Base-by-base conservation (phyloP, 495 filamentous ascomycete species). In the Aspergillus cristatus region DNA sequence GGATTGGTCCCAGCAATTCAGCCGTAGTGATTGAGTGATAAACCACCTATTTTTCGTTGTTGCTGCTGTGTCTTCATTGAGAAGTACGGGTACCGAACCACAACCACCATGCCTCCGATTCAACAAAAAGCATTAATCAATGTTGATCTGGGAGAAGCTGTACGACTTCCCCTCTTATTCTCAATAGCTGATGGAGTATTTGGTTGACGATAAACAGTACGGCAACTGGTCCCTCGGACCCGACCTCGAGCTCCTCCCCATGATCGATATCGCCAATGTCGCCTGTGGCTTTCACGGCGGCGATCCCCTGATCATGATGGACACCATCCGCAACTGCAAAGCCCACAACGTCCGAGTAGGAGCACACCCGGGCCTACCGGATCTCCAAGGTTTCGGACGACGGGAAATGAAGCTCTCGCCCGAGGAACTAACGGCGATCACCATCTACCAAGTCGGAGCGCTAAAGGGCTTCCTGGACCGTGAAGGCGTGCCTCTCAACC, bases 241-340 rank as follows among this genome's bases (percentile, higher is more conserved):
- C 6, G 76, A 81, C 38, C 66, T 69, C 12, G 73, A 78, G 22
- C 60, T 79, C 12, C 68, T 80, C 20, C 69, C 68, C 15, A 44
- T 71, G 34, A 71, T 79, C 42, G 75, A 79, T 41, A 64, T 71
- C 40, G 77, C 76, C n/a, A 80, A 81, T 43, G 47, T 79, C 7
- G 76, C 76, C 3, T 80, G 76, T 46, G 76, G 74, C 4, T 78
- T 79, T 47, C 76, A 78, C 42, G 70, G 65, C 14, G 60, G 75
- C 14, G 74, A 79, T 41, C 76, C 77, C 2, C 43, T 75, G 1
- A 73, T 76, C 36, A 81, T 81, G 76, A 50, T 62, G 28, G 57
- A 73, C 34, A 79, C 75, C 3, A 72, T 80, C 12, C 58, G 60
- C 3, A 48, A 60, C 14, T 76, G 74, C 49, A 80, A 77, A 51